Conservation (phyloP, 371 early-diverging fungal species). For the Mortierella sp. region DNA sequence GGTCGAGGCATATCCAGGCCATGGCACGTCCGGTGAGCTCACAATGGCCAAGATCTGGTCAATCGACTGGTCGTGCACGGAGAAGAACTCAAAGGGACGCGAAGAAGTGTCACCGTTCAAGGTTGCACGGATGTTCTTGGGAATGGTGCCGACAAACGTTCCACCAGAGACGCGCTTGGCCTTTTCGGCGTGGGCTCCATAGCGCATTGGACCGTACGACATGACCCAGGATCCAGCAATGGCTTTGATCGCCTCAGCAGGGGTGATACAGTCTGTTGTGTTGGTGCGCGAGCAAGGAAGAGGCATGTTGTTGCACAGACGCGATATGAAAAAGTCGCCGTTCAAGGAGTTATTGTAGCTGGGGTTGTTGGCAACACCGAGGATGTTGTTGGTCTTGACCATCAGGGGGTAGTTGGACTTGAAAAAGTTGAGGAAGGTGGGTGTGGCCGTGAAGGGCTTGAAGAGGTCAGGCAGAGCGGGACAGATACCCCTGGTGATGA, state of each 20-base stretch:
- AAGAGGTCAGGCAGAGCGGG: background rate
- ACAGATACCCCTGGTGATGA: background rate
- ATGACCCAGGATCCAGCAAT: background rate
- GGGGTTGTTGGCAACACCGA: conserved; percentile 1
- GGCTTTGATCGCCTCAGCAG: background rate
- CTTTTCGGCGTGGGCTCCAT: background rate
- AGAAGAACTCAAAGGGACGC: conserved; percentile 14
- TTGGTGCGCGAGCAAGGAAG: conserved; percentile 8
- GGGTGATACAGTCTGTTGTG: background rate
- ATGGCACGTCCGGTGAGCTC: background rate
- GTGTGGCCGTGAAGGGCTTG: background rate
- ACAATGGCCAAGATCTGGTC: conserved; percentile 16
- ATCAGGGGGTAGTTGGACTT: conserved; percentile 1
- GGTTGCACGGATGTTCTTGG: conserved; percentile 9
- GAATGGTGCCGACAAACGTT: conserved; percentile 8
- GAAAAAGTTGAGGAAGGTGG: background rate
- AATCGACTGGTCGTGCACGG: conserved; percentile 16
- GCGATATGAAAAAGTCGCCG: conserved; percentile 13
- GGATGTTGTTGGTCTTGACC: conserved; percentile 12
- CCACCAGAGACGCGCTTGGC: conserved; percentile 16
- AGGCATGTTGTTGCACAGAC: conserved; percentile 13
- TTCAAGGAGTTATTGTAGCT: background rate
- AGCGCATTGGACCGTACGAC: conserved; percentile 1
- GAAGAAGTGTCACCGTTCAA: background rate
- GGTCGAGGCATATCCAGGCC: conserved; percentile 1